These are phyloP conservation scores for Parafenestella ontariensis DNA, from an alignment of 2,329 filamentous ascomycete genomes.

Conservation along the genomic window DNA sequence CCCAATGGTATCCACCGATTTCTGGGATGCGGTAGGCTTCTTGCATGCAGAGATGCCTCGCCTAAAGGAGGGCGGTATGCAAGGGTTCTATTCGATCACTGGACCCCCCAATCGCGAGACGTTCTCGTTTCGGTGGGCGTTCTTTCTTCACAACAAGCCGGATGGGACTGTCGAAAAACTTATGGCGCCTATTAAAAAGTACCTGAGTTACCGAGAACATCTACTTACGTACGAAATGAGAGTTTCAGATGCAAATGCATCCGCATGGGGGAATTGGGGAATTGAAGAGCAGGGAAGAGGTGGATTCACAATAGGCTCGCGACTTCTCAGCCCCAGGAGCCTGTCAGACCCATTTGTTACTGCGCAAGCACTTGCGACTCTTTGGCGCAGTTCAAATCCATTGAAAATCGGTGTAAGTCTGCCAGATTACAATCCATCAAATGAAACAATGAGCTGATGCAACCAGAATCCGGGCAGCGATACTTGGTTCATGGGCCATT, in stretches of 20 bases:
- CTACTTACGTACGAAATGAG: conserved; percentile 21
- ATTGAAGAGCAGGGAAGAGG: conserved; percentile 31
- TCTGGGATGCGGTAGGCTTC: conserved; percentile 27
- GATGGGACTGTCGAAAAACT: conserved; percentile 25
- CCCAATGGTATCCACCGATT: conserved; percentile 16
- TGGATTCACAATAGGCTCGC: conserved; percentile 27
- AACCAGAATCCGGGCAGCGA: conserved; percentile 18
- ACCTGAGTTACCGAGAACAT: conserved; percentile 10
- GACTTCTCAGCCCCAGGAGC: conserved; percentile 28
- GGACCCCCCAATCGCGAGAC: conserved; percentile 24
- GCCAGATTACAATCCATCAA: neutral
- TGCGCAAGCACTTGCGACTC: conserved; percentile 19
- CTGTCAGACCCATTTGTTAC: conserved; percentile 19
- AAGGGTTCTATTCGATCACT: conserved; percentile 35
- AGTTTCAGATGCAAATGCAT: conserved; percentile 18
- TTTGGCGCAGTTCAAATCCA: conserved; percentile 22
- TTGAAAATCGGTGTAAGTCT: conserved; percentile 20
- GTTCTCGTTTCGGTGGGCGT: conserved; percentile 24
- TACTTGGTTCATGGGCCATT: conserved; percentile 30
- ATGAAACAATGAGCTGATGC: neutral
- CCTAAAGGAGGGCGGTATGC: conserved; percentile 37
- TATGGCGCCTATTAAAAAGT: conserved; percentile 22
- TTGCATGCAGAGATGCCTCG: conserved; percentile 30
- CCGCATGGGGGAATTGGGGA: conserved; percentile 1
- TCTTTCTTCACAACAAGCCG: conserved; percentile 31